phyloP scores from a whole-genome alignment of 129 eudicot species.

The Helichrysum umbraculigerum region DNA sequence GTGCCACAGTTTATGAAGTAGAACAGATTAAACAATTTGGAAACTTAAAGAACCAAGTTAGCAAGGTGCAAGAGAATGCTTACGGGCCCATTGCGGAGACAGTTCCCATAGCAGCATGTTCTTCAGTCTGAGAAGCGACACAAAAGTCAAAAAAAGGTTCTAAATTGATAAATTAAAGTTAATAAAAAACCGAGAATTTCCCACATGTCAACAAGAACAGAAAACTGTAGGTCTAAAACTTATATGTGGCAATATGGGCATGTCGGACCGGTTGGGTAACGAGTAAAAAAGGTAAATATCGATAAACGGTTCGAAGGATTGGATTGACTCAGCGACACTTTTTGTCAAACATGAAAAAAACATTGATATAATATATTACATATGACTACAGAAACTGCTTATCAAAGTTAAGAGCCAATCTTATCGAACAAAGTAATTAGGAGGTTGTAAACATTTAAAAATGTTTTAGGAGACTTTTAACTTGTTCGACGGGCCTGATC shows the following conservation, averaged over 20 bases:
- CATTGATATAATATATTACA: not conserved
- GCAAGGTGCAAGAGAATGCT: slow-evolving; percentile 35
- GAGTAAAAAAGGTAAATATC: too few species aligned
- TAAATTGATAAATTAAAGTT: not conserved
- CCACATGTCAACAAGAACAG: not conserved
- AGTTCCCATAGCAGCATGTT: slow-evolving; percentile 72
- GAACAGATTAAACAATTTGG: not conserved
- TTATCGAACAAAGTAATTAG: not conserved
- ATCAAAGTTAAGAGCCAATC: not conserved
- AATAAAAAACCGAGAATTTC: not conserved
- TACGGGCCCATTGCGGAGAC: slow-evolving; percentile 66
- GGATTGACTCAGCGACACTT: not conserved
- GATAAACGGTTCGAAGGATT: not conserved
- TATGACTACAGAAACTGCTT: not conserved
- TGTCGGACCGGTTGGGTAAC: not conserved
- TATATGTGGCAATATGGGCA: slow-evolving; percentile 2
- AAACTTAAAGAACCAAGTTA: not conserved
- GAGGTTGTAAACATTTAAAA: not conserved
- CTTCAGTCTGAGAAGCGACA: slow-evolving; percentile 57
- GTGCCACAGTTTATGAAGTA: not conserved
- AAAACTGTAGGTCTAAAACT: not conserved
- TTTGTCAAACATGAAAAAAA: too few species aligned
- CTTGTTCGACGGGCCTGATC: not conserved
- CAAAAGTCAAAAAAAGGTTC: not conserved
- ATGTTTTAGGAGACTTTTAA: not conserved